phyloP scores from a whole-genome alignment of 139 green algal genomes.

The Chlorella sp. region DNA sequence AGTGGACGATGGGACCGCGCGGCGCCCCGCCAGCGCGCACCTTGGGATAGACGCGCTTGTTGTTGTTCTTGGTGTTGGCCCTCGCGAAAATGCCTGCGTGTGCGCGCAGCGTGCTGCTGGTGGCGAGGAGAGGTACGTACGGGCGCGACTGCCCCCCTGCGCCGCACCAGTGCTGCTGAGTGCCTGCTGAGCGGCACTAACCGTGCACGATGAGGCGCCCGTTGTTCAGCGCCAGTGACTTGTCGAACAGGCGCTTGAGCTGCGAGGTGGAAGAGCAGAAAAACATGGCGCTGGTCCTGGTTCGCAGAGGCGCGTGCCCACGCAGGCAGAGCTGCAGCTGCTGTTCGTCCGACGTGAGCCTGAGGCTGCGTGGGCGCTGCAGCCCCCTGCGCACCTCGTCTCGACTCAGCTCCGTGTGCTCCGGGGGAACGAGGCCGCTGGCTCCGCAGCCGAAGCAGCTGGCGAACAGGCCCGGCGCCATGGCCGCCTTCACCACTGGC shows the following conservation, averaged over 20 bases:
- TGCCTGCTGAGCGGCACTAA: slow-evolving; percentile 15
- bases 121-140: background rate
- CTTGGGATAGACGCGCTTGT: slow-evolving; percentile 64
- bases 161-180: no score
- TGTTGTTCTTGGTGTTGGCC: slow-evolving; percentile 54
- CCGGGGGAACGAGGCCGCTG: slow-evolving; percentile 8
- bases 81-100: slow-evolving; percentile 50
- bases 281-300: background rate
- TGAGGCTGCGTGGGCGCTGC: no score
- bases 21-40: no score
- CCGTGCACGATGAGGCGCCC: slow-evolving; percentile 53
- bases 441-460: slow-evolving; percentile 7
- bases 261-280: slow-evolving; percentile 13
- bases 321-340: no score
- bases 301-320: no score
- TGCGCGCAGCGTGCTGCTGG: background rate
- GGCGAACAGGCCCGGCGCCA: background rate
- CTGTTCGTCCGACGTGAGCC: no score
- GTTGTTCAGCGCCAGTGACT: slow-evolving; percentile 40
- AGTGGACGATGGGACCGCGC: no score
- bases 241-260: slow-evolving; percentile 46
- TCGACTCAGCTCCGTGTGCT: slow-evolving; percentile 29
- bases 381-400: slow-evolving; percentile 19
- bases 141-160: no score
- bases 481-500: background rate